Evolutionary conservation across 257 asterid species (phyloP), one percentile per base, ranked within the genome.

Genomic region (Coffea canephora): DNA sequence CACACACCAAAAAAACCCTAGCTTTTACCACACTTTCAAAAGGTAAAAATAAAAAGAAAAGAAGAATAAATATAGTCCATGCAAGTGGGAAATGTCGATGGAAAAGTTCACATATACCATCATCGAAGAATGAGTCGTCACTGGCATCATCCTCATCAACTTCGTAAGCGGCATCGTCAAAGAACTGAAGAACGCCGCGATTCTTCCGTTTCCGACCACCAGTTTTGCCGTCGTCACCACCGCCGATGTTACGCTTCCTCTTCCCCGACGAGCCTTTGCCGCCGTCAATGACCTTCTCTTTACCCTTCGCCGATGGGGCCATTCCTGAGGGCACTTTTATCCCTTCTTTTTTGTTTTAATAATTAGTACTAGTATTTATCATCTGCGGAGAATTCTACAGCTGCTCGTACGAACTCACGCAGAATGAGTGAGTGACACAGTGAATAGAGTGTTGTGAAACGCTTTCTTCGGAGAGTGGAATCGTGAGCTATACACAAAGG

Each of bases 241-340:
- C 82, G 73, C 74, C 66, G 62, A 39, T 39, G 67, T 68, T 65
- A 71, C 84, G 78, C 68, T 95, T 95, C 73, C 97, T 83, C 87
- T 91, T 92, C 50, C 91, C 97, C 77, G 90, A 45, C 81, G 87
- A 39, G 50, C 69, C 83, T 13, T 80, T 67, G 61, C 86, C 83
- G 76, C 84, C 82, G 78, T 82, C 94, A 18, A 77, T 43, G 68
- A 89, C 94, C 83, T 96, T 96, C 84, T 94, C 99, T 85, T 94
- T 94, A 5, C 97, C 99, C 82, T 94, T 96, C 57, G 84, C 46
- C 57, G 65, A 87, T 6, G 94, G 85, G 19, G 89, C 92, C 97
- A 93, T 91, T 84, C 78, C 71, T 6, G 45, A 27, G 27, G 27
- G 27, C 27, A 27, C 27, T 27, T 27, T 27, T 27, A 27, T 27